Base-by-base conservation (phyloP, 2,329 filamentous ascomycete species). In the Ophiosphaerella narmari region DNA sequence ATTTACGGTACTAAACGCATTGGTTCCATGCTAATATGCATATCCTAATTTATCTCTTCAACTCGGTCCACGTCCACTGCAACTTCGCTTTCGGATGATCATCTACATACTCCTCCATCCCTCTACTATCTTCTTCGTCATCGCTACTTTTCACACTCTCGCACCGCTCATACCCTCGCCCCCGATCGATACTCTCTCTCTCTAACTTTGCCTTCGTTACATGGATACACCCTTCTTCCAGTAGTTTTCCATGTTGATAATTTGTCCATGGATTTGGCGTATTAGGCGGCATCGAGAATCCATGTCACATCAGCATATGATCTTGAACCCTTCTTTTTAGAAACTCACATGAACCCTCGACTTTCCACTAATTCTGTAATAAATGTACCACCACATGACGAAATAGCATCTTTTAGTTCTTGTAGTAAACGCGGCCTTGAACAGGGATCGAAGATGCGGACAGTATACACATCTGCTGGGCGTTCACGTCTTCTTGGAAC, bases 161-260 rank as follows among this genome's bases (percentile, higher is more conserved):
- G 26, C 37, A 35, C 23, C 29, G 36, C 33, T 52, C 50, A 35
- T 32, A 35, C 23, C 35, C 37, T 21, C 13, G 9, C 14, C 12
- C n/a, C 14, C 11, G 7, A 6, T 29, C 26, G 7, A 14, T 34
- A 9, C 33, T 14, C 9, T 48, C 23, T 31, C 29, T 32, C 21
- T 41, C 46, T 21, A 47, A 32, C 7, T 31, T 43, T 14, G 44
- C 50, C 33, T 45, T 57, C 23, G 51, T 57, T 8, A 59, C 32
- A 14, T 43, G 41, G 16, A 55, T 45, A 39, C 48, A 55, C 5
- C 60, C 60, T 42, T 63, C 56, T 33, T 63, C 60, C n/a, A 63
- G 18, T 24, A 54, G 29, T 3, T 53, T 23, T 8, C 51, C 58
- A 26, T 61, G 46, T 8, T 50, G 33, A 35, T 55, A 61, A 2